Conservation (phyloP, 169 alveolate genomes). For the Plasmodium gonderi region DNA sequence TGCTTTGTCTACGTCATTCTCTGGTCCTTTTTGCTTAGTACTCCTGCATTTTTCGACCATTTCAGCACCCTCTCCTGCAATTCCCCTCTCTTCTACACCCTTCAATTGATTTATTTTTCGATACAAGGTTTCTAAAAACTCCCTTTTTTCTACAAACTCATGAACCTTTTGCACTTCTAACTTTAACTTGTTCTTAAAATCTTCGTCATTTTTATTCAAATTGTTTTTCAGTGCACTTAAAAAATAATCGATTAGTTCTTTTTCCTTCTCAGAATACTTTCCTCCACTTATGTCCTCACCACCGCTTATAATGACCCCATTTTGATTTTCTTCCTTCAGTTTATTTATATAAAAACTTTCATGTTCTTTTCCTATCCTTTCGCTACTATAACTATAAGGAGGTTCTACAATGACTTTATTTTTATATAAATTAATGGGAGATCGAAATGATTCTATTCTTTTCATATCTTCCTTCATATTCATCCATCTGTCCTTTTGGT, state of each 20-base stretch:
- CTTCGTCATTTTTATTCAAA: neutral
- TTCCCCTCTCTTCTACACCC: neutral
- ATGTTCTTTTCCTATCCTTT: neutral
- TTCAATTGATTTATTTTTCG: neutral
- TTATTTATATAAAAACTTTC: neutral
- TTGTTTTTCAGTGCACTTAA: neutral
- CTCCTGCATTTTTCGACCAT: neutral
- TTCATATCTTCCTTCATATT: neutral
- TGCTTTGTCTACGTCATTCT: no score
- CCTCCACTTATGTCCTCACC: neutral
- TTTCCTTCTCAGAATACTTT: neutral
- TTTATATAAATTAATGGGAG: neutral
- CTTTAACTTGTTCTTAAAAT: neutral
- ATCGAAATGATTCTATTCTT: neutral
- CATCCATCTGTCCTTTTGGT: neutral
- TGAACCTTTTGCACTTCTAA: slow-evolving; percentile 2
- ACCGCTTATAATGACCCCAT: neutral
- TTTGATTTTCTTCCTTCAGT: neutral
- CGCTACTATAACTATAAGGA: no score
- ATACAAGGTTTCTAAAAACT: neutral
- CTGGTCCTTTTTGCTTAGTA: neutral
- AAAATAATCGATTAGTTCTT: slow-evolving; percentile 12
- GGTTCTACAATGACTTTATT: no score
- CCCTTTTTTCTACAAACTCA: neutral
- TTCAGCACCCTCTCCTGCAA: neutral